phyloP scores from a whole-genome alignment of 805 yeast genomes.

The Teunomyces funiuensis region DNA sequence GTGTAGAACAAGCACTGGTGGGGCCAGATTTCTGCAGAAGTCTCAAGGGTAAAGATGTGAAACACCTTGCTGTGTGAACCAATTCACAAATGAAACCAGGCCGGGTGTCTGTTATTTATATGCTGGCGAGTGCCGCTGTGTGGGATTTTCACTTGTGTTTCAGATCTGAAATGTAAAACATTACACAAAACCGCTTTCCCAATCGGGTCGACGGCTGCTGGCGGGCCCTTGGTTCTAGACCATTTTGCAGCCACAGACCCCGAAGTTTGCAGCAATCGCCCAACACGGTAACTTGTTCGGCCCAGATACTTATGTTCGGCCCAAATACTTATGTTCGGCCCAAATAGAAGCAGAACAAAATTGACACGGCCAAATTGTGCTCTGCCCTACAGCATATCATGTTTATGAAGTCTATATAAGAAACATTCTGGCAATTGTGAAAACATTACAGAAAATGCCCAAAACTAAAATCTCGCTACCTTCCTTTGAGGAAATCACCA shows the following conservation, averaged over 20 bases:
- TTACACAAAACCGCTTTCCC: constrained; percentile 10
- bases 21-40: too few species aligned
- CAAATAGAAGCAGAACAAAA: constrained; percentile 1
- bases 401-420: background rate
- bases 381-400: background rate
- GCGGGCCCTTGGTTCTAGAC: constrained; percentile 7
- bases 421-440: too few species aligned
- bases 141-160: constrained; percentile 10
- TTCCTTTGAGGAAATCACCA: constrained; percentile 5
- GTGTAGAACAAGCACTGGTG: background rate
- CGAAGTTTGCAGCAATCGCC: constrained; percentile 2
- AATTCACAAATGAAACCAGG: constrained; percentile 13
- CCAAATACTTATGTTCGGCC: constrained; percentile 1
- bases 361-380: background rate
- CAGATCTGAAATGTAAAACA: constrained; percentile 17
- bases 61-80: background rate
- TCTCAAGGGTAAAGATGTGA: constrained; percentile 1
- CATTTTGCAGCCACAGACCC: constrained; percentile 1
- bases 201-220: background rate
- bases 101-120: constrained; percentile 7
- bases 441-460: background rate
- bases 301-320: too few species aligned
- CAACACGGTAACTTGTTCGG: background rate
- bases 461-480: constrained; percentile 5
- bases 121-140: constrained; percentile 8